Evolutionary conservation across 2,329 filamentous ascomycete species (phyloP).

Genomic region (Sphaceloma murrayae): DNA sequence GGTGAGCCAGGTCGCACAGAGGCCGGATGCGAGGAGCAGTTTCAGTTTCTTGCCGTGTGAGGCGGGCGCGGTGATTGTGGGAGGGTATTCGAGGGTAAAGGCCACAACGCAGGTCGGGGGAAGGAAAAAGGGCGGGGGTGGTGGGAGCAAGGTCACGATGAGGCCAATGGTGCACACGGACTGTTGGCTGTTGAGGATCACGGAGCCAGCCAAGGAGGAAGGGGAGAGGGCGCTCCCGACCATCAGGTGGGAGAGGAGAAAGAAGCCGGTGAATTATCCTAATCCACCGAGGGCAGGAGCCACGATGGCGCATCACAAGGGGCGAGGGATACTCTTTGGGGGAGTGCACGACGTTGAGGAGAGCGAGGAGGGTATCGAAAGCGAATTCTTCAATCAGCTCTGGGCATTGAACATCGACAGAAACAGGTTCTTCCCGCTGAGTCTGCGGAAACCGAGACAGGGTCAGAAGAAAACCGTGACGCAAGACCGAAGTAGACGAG

Average conservation of each 20-base stretch:
- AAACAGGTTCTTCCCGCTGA: constrained; percentile 85
- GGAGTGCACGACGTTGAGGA: constrained; percentile 59
- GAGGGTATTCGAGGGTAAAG: constrained; percentile 90
- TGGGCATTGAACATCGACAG: constrained; percentile 93
- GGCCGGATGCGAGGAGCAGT: constrained; percentile 82
- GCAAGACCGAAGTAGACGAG: constrained; percentile 48
- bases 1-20: constrained; percentile 63
- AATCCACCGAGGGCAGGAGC: constrained; percentile 75
- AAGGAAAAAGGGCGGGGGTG: constrained; percentile 48
- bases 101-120: constrained; percentile 50
- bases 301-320: constrained; percentile 91
- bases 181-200: constrained; percentile 83
- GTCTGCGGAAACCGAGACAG: constrained; percentile 62
- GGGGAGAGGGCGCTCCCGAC: constrained; percentile 56
- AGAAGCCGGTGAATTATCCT: constrained; percentile 82
- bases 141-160: constrained; percentile 58
- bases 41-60: constrained; percentile 91
- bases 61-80: constrained; percentile 77
- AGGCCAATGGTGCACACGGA: constrained; percentile 90
- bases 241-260: constrained; percentile 85
- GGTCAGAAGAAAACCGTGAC: constrained; percentile 48
- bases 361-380: constrained; percentile 72
- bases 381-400: constrained; percentile 88
- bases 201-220: constrained; percentile 59
- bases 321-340: constrained; percentile 84